Evolutionary conservation across 345 rosid species (phyloP), one percentile per base, ranked within the genome.

Genomic region (Rubroshorea leprosula): DNA sequence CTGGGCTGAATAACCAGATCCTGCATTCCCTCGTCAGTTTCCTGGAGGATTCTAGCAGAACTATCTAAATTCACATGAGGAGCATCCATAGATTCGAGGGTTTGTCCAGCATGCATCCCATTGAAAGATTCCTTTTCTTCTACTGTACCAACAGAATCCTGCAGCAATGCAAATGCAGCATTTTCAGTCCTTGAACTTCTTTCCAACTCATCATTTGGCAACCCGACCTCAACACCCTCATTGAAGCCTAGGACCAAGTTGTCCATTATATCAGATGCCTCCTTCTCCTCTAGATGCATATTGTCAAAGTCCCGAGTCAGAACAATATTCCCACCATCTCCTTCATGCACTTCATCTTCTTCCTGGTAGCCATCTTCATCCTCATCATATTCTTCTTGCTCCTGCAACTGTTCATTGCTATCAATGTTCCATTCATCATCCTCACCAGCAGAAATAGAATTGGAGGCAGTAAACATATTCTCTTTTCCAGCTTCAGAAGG

Each of bases 371-470:
- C 97, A 63, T 89, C 90, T 67, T 81, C 97, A 75, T 85, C 95
- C 73, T 90, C 97, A 46, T 90, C 93, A 61, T 90, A 94, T 78
- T 83, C 97, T 79, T 87, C 96, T 75, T 83, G 99, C 73, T 87
- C 95, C 76, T 77, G 96, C 69, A 87, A 54, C 35, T 60, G 77
- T 46, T 80, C 86, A 54, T 76, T 77, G 64, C 76, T 76, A 58
- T 82, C 89, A 76, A 73, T 47, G 56, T 80, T 58, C 99, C 99
- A 94, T 63, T 93, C 97, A 64, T 82, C 95, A 65, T 87, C 96
- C 29, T 90, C 97, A 57, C 80, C 79, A 23, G 78, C 72, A 57
- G 86, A 87, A n/a, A 75, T 60, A 29, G 84, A 74, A 70, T 80
- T 65, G 22, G 88, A 57, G 50, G 75, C 74, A 69, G 65, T 58